These are phyloP conservation scores for Leucocoprinus birnbaumii DNA, from an alignment of 768 basidiomycete species.

Conservation along the genomic window DNA sequence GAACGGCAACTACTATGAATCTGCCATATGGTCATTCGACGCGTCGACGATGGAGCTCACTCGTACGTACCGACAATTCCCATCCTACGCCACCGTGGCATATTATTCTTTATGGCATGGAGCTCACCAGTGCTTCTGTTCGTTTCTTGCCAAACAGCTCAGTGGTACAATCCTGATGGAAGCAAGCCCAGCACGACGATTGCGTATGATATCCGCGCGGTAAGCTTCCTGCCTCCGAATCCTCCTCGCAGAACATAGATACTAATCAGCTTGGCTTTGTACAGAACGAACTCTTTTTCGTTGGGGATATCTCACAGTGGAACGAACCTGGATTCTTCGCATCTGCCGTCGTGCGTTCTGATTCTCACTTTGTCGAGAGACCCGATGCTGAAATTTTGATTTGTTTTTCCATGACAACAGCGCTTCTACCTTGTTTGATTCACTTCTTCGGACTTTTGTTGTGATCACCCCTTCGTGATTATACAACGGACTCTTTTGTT, in stretches of 20 bases:
- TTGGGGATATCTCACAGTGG: slow-evolving; percentile 38
- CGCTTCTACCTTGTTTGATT: slow-evolving; percentile 20
- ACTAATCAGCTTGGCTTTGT: neutral
- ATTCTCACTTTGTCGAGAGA: neutral
- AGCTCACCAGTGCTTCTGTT: neutral
- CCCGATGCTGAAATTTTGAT: neutral
- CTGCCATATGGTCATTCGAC: slow-evolving; percentile 45
- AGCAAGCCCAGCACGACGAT: slow-evolving; percentile 33
- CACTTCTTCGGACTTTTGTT: neutral
- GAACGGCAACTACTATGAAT: slow-evolving; percentile 28
- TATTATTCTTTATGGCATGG: neutral
- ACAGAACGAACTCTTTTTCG: slow-evolving; percentile 39
- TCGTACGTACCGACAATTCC: slow-evolving; percentile 30
- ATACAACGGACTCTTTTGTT: neutral
- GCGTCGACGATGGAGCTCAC: slow-evolving; percentile 33
- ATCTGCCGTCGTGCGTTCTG: slow-evolving; percentile 34
- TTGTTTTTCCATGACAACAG: slow-evolving; percentile 10
- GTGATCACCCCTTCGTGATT: neutral
- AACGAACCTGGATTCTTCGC: slow-evolving; percentile 30
- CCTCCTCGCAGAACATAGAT: neutral
- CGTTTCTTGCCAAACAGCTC: slow-evolving; percentile 25
- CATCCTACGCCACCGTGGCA: neutral
- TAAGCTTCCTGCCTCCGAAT: slow-evolving; percentile 10
- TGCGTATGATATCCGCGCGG: slow-evolving; percentile 33
- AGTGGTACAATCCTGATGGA: slow-evolving; percentile 44